Evolutionary conservation across 441 rosid species (phyloP), one percentile per base, ranked within the genome.

Genomic region (Omphalea diandra): DNA sequence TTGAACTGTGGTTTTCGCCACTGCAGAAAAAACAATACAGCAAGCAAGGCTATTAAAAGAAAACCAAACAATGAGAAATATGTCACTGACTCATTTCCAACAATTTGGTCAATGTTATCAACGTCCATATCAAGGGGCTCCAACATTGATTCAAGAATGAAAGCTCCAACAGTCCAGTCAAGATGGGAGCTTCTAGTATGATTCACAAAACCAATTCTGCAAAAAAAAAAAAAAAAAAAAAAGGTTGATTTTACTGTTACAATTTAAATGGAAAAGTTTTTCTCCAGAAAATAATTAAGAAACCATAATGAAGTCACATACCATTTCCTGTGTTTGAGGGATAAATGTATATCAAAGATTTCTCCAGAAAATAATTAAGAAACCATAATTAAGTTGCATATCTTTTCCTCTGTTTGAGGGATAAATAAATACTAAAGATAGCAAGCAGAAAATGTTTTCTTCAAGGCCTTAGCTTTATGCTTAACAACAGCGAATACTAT

Each of bases 131-230:
- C 76, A 41, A 26, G 65, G 1, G 81, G 65, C 10, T 83, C 76
- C 73, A 68, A 33, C 79, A 73, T 69, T 14, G 83, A 75, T 7
- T 79, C 76, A 35, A 77, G 58, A 65, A 81, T 53, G 71, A 81
- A 81, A 70, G 85, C 85, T 73, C 87, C 87, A 0, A 83, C 79
- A 26, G 82, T 81, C 87, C 87, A 81, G 74, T 83, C 87, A 27
- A 75, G 63, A 5, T 79, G 74, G 52, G 53, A 66, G 64, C 70
- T 73, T 67, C 69, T 77, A 2, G 71, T 71, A 38, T 73, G 64
- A 64, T 81, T 73, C 9, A 68, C 54, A 38, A 73, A 70, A 43
- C 73, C 75, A 44, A 69, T 69, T 72, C 87, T 83, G 79, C 55
- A 29, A 4, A 41, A 47, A 46, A 55, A 36, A 38, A 10, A 52